These are phyloP conservation scores for Arthroderma sp. DNA, from an alignment of 2,329 filamentous ascomycete genomes.

Conservation along the genomic window DNA sequence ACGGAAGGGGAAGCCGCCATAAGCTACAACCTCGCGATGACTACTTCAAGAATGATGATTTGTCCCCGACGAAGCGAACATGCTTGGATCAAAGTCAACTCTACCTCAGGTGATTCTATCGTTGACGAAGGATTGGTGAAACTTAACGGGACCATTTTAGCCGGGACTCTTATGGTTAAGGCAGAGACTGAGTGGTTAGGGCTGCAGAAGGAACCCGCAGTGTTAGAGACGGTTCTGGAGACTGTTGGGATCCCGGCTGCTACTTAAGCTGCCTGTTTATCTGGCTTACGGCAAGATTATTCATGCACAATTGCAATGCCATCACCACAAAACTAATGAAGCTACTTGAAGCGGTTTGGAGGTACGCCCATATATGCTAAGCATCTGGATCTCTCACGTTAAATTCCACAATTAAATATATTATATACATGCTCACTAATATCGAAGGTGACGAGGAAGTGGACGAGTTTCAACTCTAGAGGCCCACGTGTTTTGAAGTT, in stretches of 20 bases:
- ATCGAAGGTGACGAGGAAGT: too few relatives aligned
- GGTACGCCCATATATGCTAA: too few relatives aligned
- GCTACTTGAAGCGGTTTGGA: too few relatives aligned
- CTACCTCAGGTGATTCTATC: conserved; percentile 20
- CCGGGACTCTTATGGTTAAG: conserved; percentile 48
- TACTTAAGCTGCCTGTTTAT: too few relatives aligned
- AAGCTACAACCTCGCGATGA: conserved; percentile 48
- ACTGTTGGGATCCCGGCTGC: conserved; percentile 24
- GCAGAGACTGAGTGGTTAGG: conserved; percentile 40
- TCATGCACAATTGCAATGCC: too few relatives aligned
- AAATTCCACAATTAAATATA: too few relatives aligned
- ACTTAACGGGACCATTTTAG: conserved; percentile 45
- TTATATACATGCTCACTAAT: too few relatives aligned
- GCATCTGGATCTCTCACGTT: too few relatives aligned
- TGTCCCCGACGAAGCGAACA: conserved; percentile 37
- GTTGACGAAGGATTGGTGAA: conserved; percentile 29
- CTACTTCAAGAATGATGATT: conserved; percentile 40
- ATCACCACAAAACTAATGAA: too few relatives aligned
- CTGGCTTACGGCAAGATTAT: too few relatives aligned
- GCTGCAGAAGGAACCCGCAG: conserved; percentile 27
- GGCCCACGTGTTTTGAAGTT: conserved; percentile 23
- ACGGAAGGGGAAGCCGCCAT: conserved; percentile 29
- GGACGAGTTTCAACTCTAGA: too few relatives aligned
- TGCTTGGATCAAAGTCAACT: conserved; percentile 26
- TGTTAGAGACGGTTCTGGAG: conserved; percentile 32